Conservation (phyloP, 2,329 filamentous ascomycete species). For the Aspergillus brasiliensis region DNA sequence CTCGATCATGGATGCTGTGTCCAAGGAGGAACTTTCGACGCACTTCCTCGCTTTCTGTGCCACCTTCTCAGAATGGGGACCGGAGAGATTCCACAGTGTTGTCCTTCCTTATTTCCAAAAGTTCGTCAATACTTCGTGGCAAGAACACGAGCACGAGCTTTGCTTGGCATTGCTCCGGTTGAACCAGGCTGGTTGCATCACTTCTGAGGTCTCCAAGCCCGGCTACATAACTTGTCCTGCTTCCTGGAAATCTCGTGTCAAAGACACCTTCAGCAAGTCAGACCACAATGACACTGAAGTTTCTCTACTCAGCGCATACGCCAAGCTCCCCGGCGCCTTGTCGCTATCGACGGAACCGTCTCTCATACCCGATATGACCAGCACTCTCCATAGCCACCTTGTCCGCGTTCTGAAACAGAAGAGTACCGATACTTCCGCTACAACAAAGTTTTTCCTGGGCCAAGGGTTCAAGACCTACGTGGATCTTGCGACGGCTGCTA, state of each 20-base stretch:
- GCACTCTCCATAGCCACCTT: constrained; percentile 66
- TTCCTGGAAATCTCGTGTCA: constrained; percentile 71
- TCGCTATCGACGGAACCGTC: constrained; percentile 62
- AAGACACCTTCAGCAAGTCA: constrained; percentile 63
- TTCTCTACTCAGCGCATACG: constrained; percentile 67
- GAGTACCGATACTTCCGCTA: constrained; percentile 60
- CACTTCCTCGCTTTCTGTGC: constrained; percentile 87
- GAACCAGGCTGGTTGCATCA: constrained; percentile 52
- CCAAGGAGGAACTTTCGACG: constrained; percentile 64
- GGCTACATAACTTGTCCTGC: constrained; percentile 45
- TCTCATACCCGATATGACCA: constrained; percentile 66
- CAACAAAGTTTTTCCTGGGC: constrained; percentile 72
- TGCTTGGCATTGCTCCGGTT: constrained; percentile 70
- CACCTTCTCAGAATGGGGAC: constrained; percentile 72
- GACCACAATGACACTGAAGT: constrained; percentile 57
- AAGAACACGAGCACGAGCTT: constrained; percentile 65
- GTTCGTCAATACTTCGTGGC: constrained; percentile 77
- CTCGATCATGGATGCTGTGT: constrained; percentile 65
- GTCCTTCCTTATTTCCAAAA: constrained; percentile 79
- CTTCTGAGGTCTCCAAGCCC: constrained; percentile 45
- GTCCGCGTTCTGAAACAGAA: constrained; percentile 66
- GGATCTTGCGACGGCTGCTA: constrained; percentile 63
- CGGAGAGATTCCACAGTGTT: constrained; percentile 74
- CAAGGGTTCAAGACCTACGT: constrained; percentile 75
- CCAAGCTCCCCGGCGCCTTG: constrained; percentile 64